Evolutionary conservation across 768 basidiomycete genomes (phyloP), one percentile per base, ranked within the genome.

Genomic region (Xerocomellus amylosporus): DNA sequence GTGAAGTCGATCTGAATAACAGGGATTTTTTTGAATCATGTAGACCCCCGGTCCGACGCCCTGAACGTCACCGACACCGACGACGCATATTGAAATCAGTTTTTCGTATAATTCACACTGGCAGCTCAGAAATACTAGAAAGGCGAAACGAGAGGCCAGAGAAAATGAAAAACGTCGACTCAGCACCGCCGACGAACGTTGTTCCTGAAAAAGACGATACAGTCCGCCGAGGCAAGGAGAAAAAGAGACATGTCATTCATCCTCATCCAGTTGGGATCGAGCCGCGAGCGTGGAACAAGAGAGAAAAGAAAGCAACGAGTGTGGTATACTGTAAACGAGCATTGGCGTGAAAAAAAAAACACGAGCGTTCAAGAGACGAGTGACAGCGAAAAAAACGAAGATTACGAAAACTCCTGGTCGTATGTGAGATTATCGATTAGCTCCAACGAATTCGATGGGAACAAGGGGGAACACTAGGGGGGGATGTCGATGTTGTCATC

Each of bases 391-490:
- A 30, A 33, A 36, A 45, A 55, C 52, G 28, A 28, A 37, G 46
- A 68, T 65, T 59, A 67, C 31, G 60, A 51, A 46, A 14, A 46
- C 43, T 46, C 42, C 51, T 51, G 54, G 57, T 39, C 26, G 15
- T 64, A 67, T 46, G 56, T 24, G 50, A 31, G n/a, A n/a, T n/a
- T n/a, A n/a, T n/a, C n/a, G 50, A 65, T 65, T 68, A 66, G 54
- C 47, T 55, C 65, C 65, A 51, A 59, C 54, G 39, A 43, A 31
- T 60, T 42, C 34, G 49, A 53, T 31, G 40, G 54, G 56, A 42
- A 53, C 55, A n/a, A n/a, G 47, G 37, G 45, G 41, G 34, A 51
- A 66, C 55, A 53, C 40, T 56, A 54, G 38, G 46, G 17, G 26
- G 17, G n/a, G n/a, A n/a, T n/a, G n/a, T n/a, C n/a, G n/a, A n/a